Percentiles rank a stretch among this genome's conserved stretches.
Evolutionary conservation across 1,284 basidiomycete genomes (phyloP).

Genomic region (Amylostereum areolatum): DNA sequence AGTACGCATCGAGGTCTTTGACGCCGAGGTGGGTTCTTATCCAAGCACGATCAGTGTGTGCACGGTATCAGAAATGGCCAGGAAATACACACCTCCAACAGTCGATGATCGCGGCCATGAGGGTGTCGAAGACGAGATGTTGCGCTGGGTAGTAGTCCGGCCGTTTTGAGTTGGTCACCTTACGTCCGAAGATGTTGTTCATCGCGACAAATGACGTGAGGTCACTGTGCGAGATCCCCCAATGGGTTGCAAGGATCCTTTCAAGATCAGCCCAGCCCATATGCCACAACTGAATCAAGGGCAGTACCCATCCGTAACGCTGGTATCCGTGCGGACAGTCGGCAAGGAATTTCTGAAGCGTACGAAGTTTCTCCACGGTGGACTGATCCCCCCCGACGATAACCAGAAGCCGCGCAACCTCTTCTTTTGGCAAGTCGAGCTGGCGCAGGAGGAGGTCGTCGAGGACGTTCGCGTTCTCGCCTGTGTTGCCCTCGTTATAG

Average conservation of each 20-base stretch:
- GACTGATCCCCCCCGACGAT: slow-evolving; percentile 14
- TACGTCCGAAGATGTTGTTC: slow-evolving; percentile 15
- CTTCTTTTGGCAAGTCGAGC: slow-evolving; percentile 4
- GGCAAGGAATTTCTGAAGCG: slow-evolving; percentile 4
- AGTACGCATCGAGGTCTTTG: not conserved
- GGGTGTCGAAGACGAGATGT: slow-evolving; percentile 3
- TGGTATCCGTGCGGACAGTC: slow-evolving; percentile 10
- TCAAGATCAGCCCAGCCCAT: slow-evolving; percentile 28
- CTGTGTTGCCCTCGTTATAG: slow-evolving; percentile 6
- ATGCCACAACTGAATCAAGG: slow-evolving; percentile 27
- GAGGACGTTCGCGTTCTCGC: slow-evolving; percentile 5
- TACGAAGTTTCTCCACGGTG: slow-evolving; percentile 10
- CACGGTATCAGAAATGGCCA: too few relatives aligned
- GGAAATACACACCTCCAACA: slow-evolving; percentile 5
- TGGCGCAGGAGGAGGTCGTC: slow-evolving; percentile 3
- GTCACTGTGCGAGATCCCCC: slow-evolving; percentile 14
- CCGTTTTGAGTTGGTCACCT: slow-evolving; percentile 8
- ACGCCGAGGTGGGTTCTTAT: not conserved
- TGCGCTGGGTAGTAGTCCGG: slow-evolving; percentile 8
- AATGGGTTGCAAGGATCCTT: slow-evolving; percentile 20
- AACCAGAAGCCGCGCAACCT: slow-evolving; percentile 4
- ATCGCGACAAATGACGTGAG: slow-evolving; percentile 14
- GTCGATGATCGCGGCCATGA: slow-evolving; percentile 1
- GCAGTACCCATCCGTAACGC: slow-evolving; percentile 18
- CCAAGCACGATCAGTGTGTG: not conserved